Percentiles rank a stretch among this genome's conserved stretches.
phyloP scores from a whole-genome alignment of 192 early-diverging fungal genomes.

The Coemansia pectinata region DNA sequence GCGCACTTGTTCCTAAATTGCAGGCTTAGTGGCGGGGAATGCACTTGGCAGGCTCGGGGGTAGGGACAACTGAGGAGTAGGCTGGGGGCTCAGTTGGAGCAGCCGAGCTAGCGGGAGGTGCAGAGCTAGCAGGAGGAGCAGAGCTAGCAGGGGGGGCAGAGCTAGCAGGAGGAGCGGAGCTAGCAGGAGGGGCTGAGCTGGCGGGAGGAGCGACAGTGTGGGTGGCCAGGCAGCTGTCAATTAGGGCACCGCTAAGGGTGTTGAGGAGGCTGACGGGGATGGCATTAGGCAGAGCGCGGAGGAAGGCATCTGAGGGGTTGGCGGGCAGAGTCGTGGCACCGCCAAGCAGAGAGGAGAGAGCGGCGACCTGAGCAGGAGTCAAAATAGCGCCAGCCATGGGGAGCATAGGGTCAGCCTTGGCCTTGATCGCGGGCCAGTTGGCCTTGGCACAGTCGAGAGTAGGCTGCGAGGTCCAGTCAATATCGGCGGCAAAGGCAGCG shows the following conservation, averaged over 20 bases:
- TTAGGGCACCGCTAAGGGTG: conserved; percentile 25
- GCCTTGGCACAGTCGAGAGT: conserved; percentile 48
- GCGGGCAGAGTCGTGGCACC: conserved; percentile 30
- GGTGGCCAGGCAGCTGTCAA: conserved; percentile 32
- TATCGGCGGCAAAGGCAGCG: conserved; percentile 36
- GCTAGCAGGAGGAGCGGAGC: conserved; percentile 8
- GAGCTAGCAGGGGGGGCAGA: conserved; percentile 10
- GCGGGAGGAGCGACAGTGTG: conserved; percentile 12
- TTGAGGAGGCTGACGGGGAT: conserved; percentile 44
- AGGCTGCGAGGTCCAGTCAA: conserved; percentile 47
- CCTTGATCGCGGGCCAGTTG: conserved; percentile 50
- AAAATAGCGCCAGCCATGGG: conserved; percentile 27
- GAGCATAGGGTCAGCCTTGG: conserved; percentile 37
- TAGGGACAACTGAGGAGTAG: conserved; percentile 11
- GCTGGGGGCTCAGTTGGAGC: conserved; percentile 15
- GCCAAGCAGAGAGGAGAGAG: conserved; percentile 24
- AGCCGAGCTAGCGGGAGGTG: conserved; percentile 9
- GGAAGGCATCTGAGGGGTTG: conserved; percentile 43
- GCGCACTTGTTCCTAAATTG: no score
- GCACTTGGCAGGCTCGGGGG: conserved; percentile 28
- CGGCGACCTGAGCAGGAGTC: conserved; percentile 22
- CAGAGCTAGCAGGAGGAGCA: conserved; percentile 5
- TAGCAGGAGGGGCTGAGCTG: background rate
- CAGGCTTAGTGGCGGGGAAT: conserved; percentile 22
- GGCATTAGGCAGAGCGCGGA: conserved; percentile 29